Evolutionary conservation across 345 rosid genomes (phyloP).

Genomic region (Brassica nigra): DNA sequence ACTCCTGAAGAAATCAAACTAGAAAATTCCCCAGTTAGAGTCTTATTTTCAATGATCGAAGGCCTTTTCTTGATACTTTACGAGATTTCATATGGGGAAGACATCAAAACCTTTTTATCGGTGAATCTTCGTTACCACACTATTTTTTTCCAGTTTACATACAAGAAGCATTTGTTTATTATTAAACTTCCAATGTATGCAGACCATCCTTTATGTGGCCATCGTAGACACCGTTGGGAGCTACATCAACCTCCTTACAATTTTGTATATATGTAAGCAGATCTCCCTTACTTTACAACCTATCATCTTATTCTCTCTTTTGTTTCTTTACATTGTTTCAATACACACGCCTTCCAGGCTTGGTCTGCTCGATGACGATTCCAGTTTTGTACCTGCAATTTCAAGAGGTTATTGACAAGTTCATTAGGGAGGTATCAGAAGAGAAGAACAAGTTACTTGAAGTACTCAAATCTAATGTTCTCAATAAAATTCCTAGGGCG

Average conservation of each 20-base stretch:
- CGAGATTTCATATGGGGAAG: slow-evolving; percentile 33
- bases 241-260: slow-evolving; percentile 26
- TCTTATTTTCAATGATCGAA: slow-evolving; percentile 12
- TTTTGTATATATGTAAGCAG: slow-evolving; percentile 32
- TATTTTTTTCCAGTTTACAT: slow-evolving; percentile 14
- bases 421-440: slow-evolving; percentile 8
- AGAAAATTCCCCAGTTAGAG: slow-evolving; percentile 22
- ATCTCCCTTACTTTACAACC: background rate
- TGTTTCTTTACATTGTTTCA: background rate
- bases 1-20: slow-evolving; percentile 29
- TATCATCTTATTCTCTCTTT: slow-evolving; percentile 3
- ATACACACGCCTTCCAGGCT: slow-evolving; percentile 18
- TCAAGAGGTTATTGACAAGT: slow-evolving; percentile 16
- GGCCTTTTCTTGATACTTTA: slow-evolving; percentile 5
- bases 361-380: slow-evolving; percentile 26
- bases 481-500: slow-evolving; percentile 26
- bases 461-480: slow-evolving; percentile 15
- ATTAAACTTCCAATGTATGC: background rate
- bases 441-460: slow-evolving; percentile 24
- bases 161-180: slow-evolving; percentile 7
- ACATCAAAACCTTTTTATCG: slow-evolving; percentile 26
- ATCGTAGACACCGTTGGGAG: slow-evolving; percentile 31
- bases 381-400: slow-evolving; percentile 27
- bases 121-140: background rate
- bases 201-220: slow-evolving; percentile 31